A percentile compares a stretch with the other conserved stretches of the same genome.
phyloP scores from a whole-genome alignment of 2,329 filamentous ascomycete genomes.

The Juglanconis juglandina region DNA sequence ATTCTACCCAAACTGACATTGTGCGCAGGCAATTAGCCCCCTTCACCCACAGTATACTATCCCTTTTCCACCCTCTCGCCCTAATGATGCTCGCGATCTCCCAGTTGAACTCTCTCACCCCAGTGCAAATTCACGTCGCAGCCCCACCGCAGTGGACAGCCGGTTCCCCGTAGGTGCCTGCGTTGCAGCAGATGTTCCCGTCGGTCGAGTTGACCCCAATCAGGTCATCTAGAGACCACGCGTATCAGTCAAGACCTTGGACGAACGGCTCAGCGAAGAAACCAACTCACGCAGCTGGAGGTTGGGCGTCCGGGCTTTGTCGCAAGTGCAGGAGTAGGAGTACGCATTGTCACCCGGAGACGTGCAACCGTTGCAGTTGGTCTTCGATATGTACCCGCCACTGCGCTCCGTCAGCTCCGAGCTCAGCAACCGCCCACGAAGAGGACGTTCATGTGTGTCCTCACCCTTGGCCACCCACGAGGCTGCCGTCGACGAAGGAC shows the following conservation, averaged over 20 bases:
- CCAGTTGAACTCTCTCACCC: no score
- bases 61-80: no score
- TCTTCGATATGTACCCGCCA: constrained; percentile 9
- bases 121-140: background rate
- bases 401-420: background rate
- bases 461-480: constrained; percentile 15
- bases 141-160: background rate
- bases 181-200: constrained; percentile 13
- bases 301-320: background rate
- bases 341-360: background rate
- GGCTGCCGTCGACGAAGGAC: background rate
- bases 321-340: constrained; percentile 4
- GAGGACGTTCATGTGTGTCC: background rate
- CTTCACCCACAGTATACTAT: no score
- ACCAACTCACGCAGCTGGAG: constrained; percentile 6
- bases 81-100: no score
- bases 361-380: background rate
- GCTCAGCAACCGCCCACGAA: background rate
- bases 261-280: no score
- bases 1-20: no score
- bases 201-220: constrained; percentile 13
- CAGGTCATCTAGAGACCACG: background rate
- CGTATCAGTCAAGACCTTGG: background rate
- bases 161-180: constrained; percentile 1
- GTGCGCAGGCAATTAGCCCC: no score